Percentiles rank a stretch among this genome's conserved stretches.
phyloP scores from a whole-genome alignment of 2,329 filamentous ascomycete genomes.

The Nannizzia gypsea region DNA sequence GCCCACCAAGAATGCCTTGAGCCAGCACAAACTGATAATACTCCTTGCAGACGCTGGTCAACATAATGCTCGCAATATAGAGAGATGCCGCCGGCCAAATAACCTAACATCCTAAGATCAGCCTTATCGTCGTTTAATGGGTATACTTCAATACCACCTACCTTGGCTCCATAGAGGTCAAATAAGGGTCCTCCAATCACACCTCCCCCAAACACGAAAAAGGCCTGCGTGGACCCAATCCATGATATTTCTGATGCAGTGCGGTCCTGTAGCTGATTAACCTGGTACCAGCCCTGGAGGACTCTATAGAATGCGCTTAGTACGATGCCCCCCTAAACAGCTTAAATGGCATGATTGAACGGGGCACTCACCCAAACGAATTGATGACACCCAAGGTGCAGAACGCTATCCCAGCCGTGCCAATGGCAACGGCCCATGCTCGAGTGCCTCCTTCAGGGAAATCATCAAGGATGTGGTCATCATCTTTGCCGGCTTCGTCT shows the following conservation, averaged over 20 bases:
- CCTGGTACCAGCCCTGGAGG: no score
- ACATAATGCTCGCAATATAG: no score
- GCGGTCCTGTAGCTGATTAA: no score
- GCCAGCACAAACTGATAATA: slow-evolving; percentile 32
- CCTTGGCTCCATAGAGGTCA: slow-evolving; percentile 24
- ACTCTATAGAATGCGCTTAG: neutral
- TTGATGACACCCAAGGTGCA: slow-evolving; percentile 8
- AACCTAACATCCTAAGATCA: no score
- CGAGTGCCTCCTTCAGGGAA: slow-evolving; percentile 8
- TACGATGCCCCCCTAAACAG: neutral
- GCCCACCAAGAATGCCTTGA: slow-evolving; percentile 26
- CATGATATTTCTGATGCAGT: slow-evolving; percentile 23
- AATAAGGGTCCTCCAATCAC: slow-evolving; percentile 21
- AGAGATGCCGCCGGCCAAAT: no score
- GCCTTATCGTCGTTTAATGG: no score
- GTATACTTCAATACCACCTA: slow-evolving; percentile 10
- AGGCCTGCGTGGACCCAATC: slow-evolving; percentile 24
- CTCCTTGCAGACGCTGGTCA: slow-evolving; percentile 7
- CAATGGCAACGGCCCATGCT: slow-evolving; percentile 8
- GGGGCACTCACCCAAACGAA: slow-evolving; percentile 9
- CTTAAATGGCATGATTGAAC: neutral
- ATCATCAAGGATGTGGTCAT: slow-evolving; percentile 2
- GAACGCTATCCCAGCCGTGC: slow-evolving; percentile 6
- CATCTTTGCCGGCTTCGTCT: slow-evolving; percentile 4
- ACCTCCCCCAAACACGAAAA: slow-evolving; percentile 24